Evolutionary conservation across 2,329 filamentous ascomycete species (phyloP), one percentile per base, ranked within the genome.

Genomic region (Mycosphaerella sp.): DNA sequence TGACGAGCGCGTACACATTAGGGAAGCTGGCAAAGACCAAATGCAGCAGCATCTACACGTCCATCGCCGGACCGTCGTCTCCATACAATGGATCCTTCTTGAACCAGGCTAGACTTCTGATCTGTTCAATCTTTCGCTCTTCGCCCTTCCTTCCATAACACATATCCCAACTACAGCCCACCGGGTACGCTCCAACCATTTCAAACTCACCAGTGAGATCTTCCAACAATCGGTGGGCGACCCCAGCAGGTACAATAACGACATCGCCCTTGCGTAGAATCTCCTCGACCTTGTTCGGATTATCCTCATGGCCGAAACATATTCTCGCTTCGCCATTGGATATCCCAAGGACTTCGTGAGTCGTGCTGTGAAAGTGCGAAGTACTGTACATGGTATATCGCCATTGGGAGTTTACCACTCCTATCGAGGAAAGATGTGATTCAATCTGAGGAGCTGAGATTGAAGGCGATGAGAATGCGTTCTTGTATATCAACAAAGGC

Each of bases 121-220:
- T 83, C 6, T 58, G 64, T 51, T 73, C 66, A 6, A 77, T 66
- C 59, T 78, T 78, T 6, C 66, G 64, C 61, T 79, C 76, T 62
- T 85, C 83, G 0, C 73, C 78, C 34, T 71, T 60, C 45, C 71
- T 72, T 1, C 83, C 84, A 70, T 86, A 85, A 59, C 83, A 86
- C 84, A 87, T 86, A 66, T 87, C 82, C 82, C 82, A 87, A 14
- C 66, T 74, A 49, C 70, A 70, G 0, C 75, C 77, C 18, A 58
- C 69, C 0, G 81, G 83, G 71, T 87, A 86, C 42, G 75, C 76
- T 0, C 84, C 84, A 0, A 87, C 77, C 82, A 86, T 85, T 62
- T 79, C 69, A 62, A 87, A 87, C 1, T 69, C 73, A 2, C 74
- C 72, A 14, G 71, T 67, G 16, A 76, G 46, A 62, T 86, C 80